Evolutionary conservation across 2,329 filamentous ascomycete genomes (phyloP), one percentile per base, ranked within the genome.

Genomic region (Pseudocercospora cruenta): DNA sequence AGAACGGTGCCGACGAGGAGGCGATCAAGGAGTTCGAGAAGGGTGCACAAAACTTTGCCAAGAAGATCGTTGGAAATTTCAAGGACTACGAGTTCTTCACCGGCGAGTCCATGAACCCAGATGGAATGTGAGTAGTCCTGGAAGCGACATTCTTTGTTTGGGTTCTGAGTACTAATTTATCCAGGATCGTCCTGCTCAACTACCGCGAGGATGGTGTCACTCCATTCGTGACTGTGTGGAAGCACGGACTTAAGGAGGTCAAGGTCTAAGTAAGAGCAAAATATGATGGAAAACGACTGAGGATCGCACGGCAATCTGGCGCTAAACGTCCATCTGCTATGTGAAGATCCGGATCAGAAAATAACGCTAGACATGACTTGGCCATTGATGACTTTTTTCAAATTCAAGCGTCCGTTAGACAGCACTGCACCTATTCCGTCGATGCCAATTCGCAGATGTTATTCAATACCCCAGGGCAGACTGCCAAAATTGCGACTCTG

Each of bases 141-240:
- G 22, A 33, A 31, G 22, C 12, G 4, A 9, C 3, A 26, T 16
- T 55, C 26, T 43, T n/a, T 26, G 51, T 1, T 28, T 55, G 26
- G 24, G 22, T 2, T 16, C 9, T 16, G 63, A 59, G 64, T 59
- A 26, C 70, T 51, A 54, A n/a, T 5, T 16, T 19, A 19, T 43
- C 4, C 31, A 94, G 91, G 89, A 86, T 97, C 76, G 86, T 94
- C 72, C 91, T 97, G 73, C 91, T 97, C 79, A 96, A 97, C 88
- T 99, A 97, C 88, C 94, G 95, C 76, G 94, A 97, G 81, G 95
- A 98, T 76, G 95, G 95, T 81, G 81, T 90, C 74, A 98, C 94
- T 63, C 95, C 95, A 67, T 99, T 87, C 80, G 86, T 96, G 76
- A 91, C 88, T 73, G 84, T 96, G 84, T 98, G 94, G 94, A 97